phyloP scores from a whole-genome alignment of 192 early-diverging fungal genomes.

The Paraglomus brasilianum region DNA sequence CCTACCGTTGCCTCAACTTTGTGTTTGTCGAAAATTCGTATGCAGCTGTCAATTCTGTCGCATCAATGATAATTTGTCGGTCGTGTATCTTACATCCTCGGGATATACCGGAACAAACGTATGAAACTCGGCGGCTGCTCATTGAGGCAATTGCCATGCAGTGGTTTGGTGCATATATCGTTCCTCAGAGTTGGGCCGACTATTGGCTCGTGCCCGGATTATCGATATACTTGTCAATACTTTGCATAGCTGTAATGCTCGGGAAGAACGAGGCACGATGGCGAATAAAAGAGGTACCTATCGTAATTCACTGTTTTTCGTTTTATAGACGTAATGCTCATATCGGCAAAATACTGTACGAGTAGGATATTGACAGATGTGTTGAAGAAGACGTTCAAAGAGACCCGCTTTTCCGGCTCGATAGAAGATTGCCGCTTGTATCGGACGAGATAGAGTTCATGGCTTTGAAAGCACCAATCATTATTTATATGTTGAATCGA shows the following conservation, averaged over 20 bases:
- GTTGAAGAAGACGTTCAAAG: slow-evolving; percentile 84
- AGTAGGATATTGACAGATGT: slow-evolving; percentile 80
- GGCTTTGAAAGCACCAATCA: slow-evolving; percentile 79
- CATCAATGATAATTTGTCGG: slow-evolving; percentile 77
- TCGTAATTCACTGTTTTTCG: not conserved
- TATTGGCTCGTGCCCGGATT: slow-evolving; percentile 87
- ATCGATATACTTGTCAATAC: slow-evolving; percentile 67
- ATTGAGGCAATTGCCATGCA: slow-evolving; percentile 76
- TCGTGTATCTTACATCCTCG: slow-evolving; percentile 65
- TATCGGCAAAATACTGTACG: not conserved
- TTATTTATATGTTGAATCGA: slow-evolving; percentile 91
- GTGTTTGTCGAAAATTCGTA: slow-evolving; percentile 84
- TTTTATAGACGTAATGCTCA: not conserved
- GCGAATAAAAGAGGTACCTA: slow-evolving; percentile 65
- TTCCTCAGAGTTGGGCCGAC: slow-evolving; percentile 71
- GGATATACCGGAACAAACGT: slow-evolving; percentile 84
- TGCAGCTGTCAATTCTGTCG: slow-evolving; percentile 67
- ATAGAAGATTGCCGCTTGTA: slow-evolving; percentile 50
- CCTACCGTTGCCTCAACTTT: slow-evolving; percentile 79
- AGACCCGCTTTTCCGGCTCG: slow-evolving; percentile 75
- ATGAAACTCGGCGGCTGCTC: slow-evolving; percentile 73
- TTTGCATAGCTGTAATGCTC: slow-evolving; percentile 78
- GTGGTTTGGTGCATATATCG: slow-evolving; percentile 94
- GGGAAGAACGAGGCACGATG: slow-evolving; percentile 89
- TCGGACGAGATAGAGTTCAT: slow-evolving; percentile 73